Evolutionary conservation across 108 stramenopile species (phyloP), one percentile per base, ranked within the genome.

Genomic region (Cyclostephanos tholiformis): DNA sequence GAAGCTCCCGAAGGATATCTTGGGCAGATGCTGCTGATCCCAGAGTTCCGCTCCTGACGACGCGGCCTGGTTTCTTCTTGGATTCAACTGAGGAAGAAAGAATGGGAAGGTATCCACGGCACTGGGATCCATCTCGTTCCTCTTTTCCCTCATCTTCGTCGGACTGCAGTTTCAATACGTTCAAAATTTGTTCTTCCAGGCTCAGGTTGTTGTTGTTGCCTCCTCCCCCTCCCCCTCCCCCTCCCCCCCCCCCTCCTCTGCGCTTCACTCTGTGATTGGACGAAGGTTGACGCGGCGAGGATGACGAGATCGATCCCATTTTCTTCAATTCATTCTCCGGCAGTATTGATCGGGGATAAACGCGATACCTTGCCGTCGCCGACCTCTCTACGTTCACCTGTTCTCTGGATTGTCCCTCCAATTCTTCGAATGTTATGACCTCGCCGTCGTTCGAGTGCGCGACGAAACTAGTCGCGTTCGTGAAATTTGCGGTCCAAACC

Each of bases 181-280:
- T 69, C 22, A 67, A 62, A 9, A 76, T 68, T 43, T 76, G 75
- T 22, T 76, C 68, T 32, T 76, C 75, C 25, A 76, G 51, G 43
- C 52, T 69, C 5, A n/a, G 13, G 19, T 48, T 13, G 51, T 27
- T 27, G 1, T 26, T 27, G 51, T 35, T 48, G 16, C 30, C 49
- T 16, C 48, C 26, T 12, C 25, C 1, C 16, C 57, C 57, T 29
- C 48, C 26, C 27, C 25, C 1, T 4, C 32, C 59, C 14, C 43
- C 50, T 9, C 49, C 29, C 30, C 27, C 4, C n/a, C 59, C 59
- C 14, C 23, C 57, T 58, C 30, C 59, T 35, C 59, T 27, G 59
- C 30, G 30, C 30, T 60, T 60, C 2, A 12, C 30, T 60, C 30
- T 27, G 6, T 11, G 59, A 36, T 60, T 35, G 6, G 1, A 19